phyloP scores from a whole-genome alignment of 1,284 basidiomycete genomes.

The Filobasidium uniguttulatum region DNA sequence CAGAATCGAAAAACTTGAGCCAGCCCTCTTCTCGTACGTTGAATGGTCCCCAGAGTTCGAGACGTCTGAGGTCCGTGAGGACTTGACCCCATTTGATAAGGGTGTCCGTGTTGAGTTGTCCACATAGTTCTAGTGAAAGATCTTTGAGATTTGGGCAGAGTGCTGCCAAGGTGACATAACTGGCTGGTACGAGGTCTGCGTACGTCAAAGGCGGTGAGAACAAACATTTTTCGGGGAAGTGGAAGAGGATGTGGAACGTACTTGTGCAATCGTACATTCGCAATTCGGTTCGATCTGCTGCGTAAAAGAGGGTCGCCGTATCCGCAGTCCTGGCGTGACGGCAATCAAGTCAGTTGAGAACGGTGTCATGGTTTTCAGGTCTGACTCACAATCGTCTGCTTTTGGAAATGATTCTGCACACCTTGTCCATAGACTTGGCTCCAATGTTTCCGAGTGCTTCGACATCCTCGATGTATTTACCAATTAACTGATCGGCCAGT shows the following conservation, averaged over 20 bases:
- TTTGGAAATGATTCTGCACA: conserved; percentile 72
- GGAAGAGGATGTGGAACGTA: conserved; percentile 36
- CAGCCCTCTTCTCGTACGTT: conserved; percentile 65
- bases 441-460: conserved; percentile 83
- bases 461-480: conserved; percentile 73
- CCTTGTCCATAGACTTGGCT: conserved; percentile 59
- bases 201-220: neutral
- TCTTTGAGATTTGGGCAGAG: conserved; percentile 67
- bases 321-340: conserved; percentile 42
- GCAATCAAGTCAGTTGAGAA: neutral
- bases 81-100: conserved; percentile 51
- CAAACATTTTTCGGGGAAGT: no score
- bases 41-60: conserved; percentile 82
- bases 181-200: conserved; percentile 53
- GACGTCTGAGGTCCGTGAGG: conserved; percentile 51
- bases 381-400: conserved; percentile 66
- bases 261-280: conserved; percentile 83
- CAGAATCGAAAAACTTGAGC: conserved; percentile 56
- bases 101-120: conserved; percentile 60
- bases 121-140: conserved; percentile 74
- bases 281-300: conserved; percentile 47
- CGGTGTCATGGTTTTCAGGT: neutral
- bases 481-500: conserved; percentile 49
- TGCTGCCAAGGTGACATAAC: conserved; percentile 52
- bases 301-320: conserved; percentile 21